phyloP scores from a whole-genome alignment of 768 basidiomycete species.

The Kwoniella sp. region DNA sequence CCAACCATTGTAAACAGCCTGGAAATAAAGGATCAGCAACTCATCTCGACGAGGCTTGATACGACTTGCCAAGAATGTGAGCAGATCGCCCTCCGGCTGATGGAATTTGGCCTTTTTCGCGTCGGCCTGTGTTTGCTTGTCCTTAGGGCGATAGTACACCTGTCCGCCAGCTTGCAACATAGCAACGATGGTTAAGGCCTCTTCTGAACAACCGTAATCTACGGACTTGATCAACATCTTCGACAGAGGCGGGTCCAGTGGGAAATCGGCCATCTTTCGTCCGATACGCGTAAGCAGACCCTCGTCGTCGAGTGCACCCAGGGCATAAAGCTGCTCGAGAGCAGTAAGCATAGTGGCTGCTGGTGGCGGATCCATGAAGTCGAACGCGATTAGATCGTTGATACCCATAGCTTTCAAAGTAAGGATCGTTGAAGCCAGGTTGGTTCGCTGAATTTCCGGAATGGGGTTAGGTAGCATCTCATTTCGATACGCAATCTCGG shows the following conservation, averaged over 20 bases:
- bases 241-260: slow-evolving; percentile 90
- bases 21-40: too few species aligned
- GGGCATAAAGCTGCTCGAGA: slow-evolving; percentile 84
- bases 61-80: slow-evolving; percentile 46
- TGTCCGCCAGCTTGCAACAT: slow-evolving; percentile 90
- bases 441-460: slow-evolving; percentile 89
- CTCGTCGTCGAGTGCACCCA: slow-evolving; percentile 95
- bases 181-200: slow-evolving; percentile 92
- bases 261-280: slow-evolving; percentile 99
- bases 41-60: slow-evolving; percentile 46
- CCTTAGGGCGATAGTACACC: slow-evolving; percentile 98
- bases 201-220: slow-evolving; percentile 95
- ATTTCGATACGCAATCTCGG: slow-evolving; percentile 95
- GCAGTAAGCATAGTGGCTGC: slow-evolving; percentile 96
- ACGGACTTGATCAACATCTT: slow-evolving; percentile 99
- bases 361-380: slow-evolving; percentile 99
- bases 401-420: slow-evolving; percentile 98
- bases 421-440: slow-evolving; percentile 84
- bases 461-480: slow-evolving; percentile 98
- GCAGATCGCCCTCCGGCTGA: slow-evolving; percentile 90
- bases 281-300: slow-evolving; percentile 89
- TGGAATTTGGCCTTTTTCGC: slow-evolving; percentile 99
- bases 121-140: slow-evolving; percentile 98
- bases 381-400: slow-evolving; percentile 94
- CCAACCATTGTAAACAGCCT: slow-evolving; percentile 99